Evolutionary conservation across 352 stramenopile genomes (phyloP).

Genomic region (Globisporangium echinulatum): DNA sequence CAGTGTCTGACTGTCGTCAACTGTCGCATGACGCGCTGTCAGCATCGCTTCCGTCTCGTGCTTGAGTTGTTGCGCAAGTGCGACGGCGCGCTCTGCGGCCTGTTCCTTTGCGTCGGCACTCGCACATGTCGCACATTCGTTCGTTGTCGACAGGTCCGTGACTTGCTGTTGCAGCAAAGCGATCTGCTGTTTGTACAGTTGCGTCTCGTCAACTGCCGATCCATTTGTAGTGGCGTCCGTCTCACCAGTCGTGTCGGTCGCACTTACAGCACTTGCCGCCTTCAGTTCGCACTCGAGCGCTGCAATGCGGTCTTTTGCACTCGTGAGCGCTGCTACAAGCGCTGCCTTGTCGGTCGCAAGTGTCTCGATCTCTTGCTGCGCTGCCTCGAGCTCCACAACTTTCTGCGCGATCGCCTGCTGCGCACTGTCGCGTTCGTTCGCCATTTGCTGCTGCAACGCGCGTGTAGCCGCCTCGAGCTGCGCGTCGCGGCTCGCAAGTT

Average conservation of each 20-base stretch:
- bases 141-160: slow-evolving; percentile 20
- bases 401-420: slow-evolving; percentile 27
- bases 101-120: slow-evolving; percentile 27
- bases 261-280: slow-evolving; percentile 18
- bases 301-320: slow-evolving; percentile 4
- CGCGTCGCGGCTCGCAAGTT: slow-evolving; percentile 40
- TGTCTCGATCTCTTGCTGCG: slow-evolving; percentile 32
- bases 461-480: slow-evolving; percentile 23
- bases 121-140: slow-evolving; percentile 15
- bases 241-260: neutral
- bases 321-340: neutral
- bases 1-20: neutral
- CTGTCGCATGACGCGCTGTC: neutral
- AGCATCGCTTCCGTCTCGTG: slow-evolving; percentile 52
- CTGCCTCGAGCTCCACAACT: slow-evolving; percentile 12
- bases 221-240: slow-evolving; percentile 8
- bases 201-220: slow-evolving; percentile 44
- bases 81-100: slow-evolving; percentile 36
- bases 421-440: slow-evolving; percentile 26
- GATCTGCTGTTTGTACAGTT: slow-evolving; percentile 47
- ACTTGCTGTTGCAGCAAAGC: slow-evolving; percentile 46
- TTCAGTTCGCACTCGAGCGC: slow-evolving; percentile 22
- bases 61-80: slow-evolving; percentile 45
- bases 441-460: slow-evolving; percentile 24
- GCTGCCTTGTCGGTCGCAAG: neutral